Percentiles rank a stretch among this genome's conserved stretches.
Conservation (phyloP, 257 asterid species). For the Solanum chiquidenum region DNA sequence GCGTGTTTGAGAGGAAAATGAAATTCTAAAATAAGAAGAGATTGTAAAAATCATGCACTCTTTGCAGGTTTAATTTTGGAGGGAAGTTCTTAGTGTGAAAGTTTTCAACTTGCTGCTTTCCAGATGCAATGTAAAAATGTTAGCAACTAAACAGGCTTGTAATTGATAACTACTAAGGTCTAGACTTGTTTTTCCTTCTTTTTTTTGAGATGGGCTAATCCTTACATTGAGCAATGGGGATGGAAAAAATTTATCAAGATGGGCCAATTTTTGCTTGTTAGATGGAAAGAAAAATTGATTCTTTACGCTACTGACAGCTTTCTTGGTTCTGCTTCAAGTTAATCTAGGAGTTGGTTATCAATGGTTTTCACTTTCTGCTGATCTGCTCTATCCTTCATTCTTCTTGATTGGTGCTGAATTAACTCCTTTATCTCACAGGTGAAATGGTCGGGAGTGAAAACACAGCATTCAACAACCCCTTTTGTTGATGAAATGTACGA, state of each 20-base stretch:
- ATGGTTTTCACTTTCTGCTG: neutral
- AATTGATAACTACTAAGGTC: neutral
- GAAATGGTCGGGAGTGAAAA: constrained; percentile 44
- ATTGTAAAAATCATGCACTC: neutral
- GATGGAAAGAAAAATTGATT: neutral
- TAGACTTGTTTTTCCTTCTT: neutral
- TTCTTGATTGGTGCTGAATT: neutral
- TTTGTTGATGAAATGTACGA: constrained; percentile 46
- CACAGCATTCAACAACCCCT: constrained; percentile 43
- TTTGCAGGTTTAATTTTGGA: neutral
- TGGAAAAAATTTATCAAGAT: neutral
- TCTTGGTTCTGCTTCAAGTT: neutral
- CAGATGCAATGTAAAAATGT: neutral
- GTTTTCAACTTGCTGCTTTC: neutral
- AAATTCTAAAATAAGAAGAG: neutral
- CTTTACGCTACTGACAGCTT: neutral
- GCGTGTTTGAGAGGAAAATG: neutral
- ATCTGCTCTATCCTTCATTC: neutral
- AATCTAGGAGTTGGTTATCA: neutral
- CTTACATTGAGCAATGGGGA: neutral
- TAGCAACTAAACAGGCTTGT: neutral
- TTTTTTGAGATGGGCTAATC: neutral
- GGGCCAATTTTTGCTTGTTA: neutral
- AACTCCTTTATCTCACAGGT: constrained; percentile 17
- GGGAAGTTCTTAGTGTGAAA: neutral